Evolutionary conservation across 177 flowering plant genomes (phyloP), one percentile per base, ranked within the genome.

Genomic region (Vitis hybrid): DNA sequence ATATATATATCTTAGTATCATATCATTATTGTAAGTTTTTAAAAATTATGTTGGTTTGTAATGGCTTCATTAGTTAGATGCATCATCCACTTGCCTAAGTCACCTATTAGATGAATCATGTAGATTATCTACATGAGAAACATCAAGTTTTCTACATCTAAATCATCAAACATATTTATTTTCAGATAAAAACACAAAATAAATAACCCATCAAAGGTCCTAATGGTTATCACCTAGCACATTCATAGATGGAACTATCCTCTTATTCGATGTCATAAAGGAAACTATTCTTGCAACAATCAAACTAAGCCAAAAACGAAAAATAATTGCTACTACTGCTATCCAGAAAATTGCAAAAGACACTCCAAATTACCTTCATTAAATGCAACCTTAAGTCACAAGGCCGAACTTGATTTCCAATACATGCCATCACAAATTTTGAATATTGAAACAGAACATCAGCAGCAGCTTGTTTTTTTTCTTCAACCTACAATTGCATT

Each of bases 391-490:
- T 90, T 76, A 95, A 56, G 80, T 93, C 96, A 64, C 88, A 84
- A n/a, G 99, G 98, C 9, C 90, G 86, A 68, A 84, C 90, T 63
- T 86, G 87, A 76, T 86, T 87, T 64, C 99, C 99, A 66, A 95
- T 82, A 71, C 94, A 91, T 12, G 90, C 96, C 92, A 93, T 82
- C 55, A 79, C 96, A 78, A 93, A 91, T 70, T 80, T 85, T 23
- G 97, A 95, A 76, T 95, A 90, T 2, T 88, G 82, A 73, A 78
- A 87, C 75, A 91, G 52, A 51, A 89, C 98, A 84, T 95, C 97
- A 15, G 94, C 93, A 66, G 98, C 98, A 61, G 97, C 97, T 81
- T 91, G 93, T 87, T 89, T 95, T 74, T 78, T 93, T 78, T 86
- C 92, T 67, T 91, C 93, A 74, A 76, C 78, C 98, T 91, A 84